Conservation (phyloP, 2,329 filamentous ascomycete genomes). For the Pyricularia grisea region DNA sequence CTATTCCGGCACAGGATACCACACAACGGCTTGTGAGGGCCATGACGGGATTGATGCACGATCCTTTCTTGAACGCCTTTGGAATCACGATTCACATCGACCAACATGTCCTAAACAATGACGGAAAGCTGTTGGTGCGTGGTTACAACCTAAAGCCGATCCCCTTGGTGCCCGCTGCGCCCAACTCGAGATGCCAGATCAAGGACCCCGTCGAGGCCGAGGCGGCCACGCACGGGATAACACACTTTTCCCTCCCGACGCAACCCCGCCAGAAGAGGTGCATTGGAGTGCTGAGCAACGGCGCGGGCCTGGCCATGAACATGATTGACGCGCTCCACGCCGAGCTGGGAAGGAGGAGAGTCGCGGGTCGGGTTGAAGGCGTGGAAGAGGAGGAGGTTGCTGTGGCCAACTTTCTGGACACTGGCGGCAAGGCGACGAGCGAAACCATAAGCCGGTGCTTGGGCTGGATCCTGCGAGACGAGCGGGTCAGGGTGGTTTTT, state of each 20-base stretch:
- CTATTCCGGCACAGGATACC: background rate
- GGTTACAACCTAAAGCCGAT: background rate
- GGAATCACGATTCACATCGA: background rate
- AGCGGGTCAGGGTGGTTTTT: conserved; percentile 57
- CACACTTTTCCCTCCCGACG: conserved; percentile 54
- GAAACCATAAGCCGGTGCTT: conserved; percentile 74
- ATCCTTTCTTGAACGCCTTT: background rate
- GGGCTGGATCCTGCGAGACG: conserved; percentile 61
- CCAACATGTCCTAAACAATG: background rate
- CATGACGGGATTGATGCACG: background rate
- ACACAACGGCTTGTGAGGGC: background rate
- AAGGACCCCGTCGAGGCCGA: conserved; percentile 20
- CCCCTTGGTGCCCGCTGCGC: background rate
- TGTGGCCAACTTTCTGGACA: conserved; percentile 81
- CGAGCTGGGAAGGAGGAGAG: conserved; percentile 51
- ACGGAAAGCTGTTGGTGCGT: background rate
- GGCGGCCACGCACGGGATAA: conserved; percentile 56
- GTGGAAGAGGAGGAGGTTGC: background rate
- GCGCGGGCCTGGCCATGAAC: conserved; percentile 85
- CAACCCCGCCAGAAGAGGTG: conserved; percentile 40
- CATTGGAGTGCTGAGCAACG: conserved; percentile 80
- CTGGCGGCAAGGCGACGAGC: conserved; percentile 77
- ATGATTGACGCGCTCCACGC: conserved; percentile 70
- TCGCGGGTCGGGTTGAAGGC: background rate
- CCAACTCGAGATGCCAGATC: conserved; percentile 16